A percentile compares a stretch with the other conserved stretches of the same genome.
Conservation (phyloP, 73 alveolate species). For the Durusdinium trenchii region DNA sequence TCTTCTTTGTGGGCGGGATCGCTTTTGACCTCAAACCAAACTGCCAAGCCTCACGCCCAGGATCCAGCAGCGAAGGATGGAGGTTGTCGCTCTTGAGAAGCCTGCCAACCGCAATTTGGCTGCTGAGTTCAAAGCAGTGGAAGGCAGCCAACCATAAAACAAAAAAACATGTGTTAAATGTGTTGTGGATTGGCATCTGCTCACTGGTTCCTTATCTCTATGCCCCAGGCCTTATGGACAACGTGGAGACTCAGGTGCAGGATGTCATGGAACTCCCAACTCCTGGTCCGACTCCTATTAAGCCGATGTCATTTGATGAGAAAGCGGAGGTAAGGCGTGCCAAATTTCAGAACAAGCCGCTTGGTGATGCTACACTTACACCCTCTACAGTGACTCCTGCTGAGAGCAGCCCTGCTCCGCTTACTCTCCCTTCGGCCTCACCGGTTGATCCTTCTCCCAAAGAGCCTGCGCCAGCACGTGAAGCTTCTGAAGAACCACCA, state of each 20-base stretch:
- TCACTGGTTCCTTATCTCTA: background rate
- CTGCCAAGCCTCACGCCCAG: background rate
- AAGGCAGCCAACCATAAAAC: background rate
- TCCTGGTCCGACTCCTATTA: background rate
- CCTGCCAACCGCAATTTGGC: too few relatives aligned
- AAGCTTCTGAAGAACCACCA: too few relatives aligned
- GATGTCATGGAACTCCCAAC: background rate
- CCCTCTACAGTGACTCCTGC: too few relatives aligned
- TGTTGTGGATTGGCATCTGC: background rate
- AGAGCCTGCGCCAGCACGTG: background rate
- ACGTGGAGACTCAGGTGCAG: background rate
- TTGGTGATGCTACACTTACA: too few relatives aligned
- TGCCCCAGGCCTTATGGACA: background rate
- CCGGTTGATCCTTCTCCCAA: background rate
- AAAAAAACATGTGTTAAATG: too few relatives aligned
- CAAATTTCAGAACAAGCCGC: background rate
- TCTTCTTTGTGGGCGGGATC: background rate
- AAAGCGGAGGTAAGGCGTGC: background rate
- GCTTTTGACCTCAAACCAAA: background rate
- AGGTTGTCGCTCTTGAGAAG: background rate
- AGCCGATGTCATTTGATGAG: background rate
- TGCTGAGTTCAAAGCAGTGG: background rate
- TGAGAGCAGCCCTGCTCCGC: too few relatives aligned
- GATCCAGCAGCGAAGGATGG: background rate
- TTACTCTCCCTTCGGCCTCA: too few relatives aligned